Percentiles rank a stretch among this genome's conserved stretches.
phyloP scores from a whole-genome alignment of 2,329 filamentous ascomycete species.

The Xenoacremonium recifei region DNA sequence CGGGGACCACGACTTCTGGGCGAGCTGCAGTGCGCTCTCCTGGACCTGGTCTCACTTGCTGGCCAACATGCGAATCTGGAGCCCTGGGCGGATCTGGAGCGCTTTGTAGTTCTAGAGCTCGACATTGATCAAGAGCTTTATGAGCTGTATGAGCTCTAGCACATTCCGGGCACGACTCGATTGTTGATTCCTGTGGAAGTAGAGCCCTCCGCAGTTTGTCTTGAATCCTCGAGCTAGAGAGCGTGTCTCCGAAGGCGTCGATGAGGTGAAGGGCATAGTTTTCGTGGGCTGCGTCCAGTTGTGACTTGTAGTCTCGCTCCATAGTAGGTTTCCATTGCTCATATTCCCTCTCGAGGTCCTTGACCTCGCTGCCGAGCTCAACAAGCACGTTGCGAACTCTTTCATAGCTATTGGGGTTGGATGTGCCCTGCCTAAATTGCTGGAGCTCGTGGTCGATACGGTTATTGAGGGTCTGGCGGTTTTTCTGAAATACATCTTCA shows the following conservation, averaged over 20 bases:
- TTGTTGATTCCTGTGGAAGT: no score
- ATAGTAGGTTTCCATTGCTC: not conserved
- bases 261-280: not conserved
- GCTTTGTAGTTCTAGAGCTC: no score
- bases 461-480: no score
- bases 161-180: no score
- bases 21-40: no score
- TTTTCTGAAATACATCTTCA: no score
- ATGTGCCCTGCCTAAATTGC: not conserved
- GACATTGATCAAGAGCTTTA: no score
- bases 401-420: not conserved
- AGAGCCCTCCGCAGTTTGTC: not conserved
- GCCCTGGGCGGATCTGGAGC: no score
- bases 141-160: no score
- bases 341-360: slow-evolving; percentile 2
- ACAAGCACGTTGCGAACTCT: not conserved
- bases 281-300: not conserved
- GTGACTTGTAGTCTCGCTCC: slow-evolving; percentile 1
- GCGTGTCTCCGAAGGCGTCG: slow-evolving; percentile 1
- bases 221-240: not conserved
- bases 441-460: slow-evolving; percentile 1
- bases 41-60: no score
- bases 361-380: not conserved
- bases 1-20: no score
- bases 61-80: no score